Base-by-base conservation (phyloP, 1,139 yeast species). In the Pichia sp. region DNA sequence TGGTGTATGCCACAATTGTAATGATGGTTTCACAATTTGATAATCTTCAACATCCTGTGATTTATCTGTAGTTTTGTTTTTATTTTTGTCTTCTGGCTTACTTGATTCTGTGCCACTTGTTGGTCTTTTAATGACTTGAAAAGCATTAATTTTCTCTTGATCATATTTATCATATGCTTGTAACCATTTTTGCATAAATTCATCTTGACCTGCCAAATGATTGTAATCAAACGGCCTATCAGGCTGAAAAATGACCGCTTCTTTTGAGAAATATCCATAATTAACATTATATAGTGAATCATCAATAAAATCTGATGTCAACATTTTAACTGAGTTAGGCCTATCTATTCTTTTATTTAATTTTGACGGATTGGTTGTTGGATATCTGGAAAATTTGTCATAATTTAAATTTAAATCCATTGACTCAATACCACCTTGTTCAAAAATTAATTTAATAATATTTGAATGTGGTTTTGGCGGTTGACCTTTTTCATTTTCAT, bases 1-100 rank as follows among this genome's bases (percentile, higher is more conserved):
- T 0, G 96, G 96, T 0, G 95, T 87, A 61, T 87, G 95, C 96
- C 96, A 87, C 43, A 86, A 68, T 64, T 87, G 96, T 28, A 83
- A 66, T 25, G 79, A 71, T 39, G 74, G 69, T 49, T 69, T 70
- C 1, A 55, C 59, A 36, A 62, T 51, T 42, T 60, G 52, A 38
- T 55, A 48, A 11, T 50, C 54, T 10, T 46, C 47, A 2, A 27
- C 39, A 44, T 41, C 32, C 40, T 46, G 10, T 43, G 53, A 44
- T 5, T 36, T 34, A 39, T 49, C 46, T 18, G 31, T 40, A 25
- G 35, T 30, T 25, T 40, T 45, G 3, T 32, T 47, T n/a, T 39
- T 46, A n/a, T 40, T 36, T 11, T 10, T 36, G 18, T 43, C 26
- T 25, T 10, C 33, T 25, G 45, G 28, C 27, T n/a, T 41, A n/a